A percentile compares a stretch with the other conserved stretches of the same genome.
Evolutionary conservation across 495 filamentous ascomycete genomes (phyloP).

Genomic region (Aeminium ludgeri): DNA sequence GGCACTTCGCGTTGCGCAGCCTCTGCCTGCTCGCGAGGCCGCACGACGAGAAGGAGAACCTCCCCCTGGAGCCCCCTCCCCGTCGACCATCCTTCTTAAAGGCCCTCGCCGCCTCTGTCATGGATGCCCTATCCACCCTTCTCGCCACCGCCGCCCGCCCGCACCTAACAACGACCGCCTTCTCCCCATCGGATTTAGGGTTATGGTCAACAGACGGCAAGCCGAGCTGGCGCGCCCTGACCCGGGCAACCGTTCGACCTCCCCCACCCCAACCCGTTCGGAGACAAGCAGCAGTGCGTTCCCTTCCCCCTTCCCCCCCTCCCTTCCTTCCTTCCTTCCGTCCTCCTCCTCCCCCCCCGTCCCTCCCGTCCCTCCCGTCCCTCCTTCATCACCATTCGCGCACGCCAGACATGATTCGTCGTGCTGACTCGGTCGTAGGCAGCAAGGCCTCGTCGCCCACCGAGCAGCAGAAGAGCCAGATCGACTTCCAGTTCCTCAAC

Average conservation of each 20-base stretch:
- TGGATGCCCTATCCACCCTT: background rate
- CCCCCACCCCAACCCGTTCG: conserved; percentile 5
- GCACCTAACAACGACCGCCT: too few relatives aligned
- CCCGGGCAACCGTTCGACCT: conserved; percentile 1
- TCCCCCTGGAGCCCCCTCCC: background rate
- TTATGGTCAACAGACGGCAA: too few relatives aligned
- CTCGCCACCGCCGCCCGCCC: too few relatives aligned
- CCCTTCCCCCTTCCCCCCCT: background rate
- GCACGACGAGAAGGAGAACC: background rate
- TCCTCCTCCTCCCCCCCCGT: background rate
- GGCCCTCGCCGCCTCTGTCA: background rate
- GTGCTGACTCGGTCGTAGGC: background rate
- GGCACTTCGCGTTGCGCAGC: conserved; percentile 4
- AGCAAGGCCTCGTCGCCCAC: conserved; percentile 9
- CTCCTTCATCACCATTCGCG: background rate
- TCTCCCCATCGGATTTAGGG: too few relatives aligned
- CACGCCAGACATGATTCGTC: background rate
- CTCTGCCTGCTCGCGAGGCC: too few relatives aligned
- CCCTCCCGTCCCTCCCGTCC: background rate
- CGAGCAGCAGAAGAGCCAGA: conserved; percentile 6
- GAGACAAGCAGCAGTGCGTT: conserved; percentile 11
- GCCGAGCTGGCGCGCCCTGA: background rate
- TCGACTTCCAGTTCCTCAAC: conserved; percentile 16
- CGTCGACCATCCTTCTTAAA: background rate
- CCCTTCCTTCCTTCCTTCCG: background rate